Conservation (phyloP, 352 stramenopile species). For the Phytopythium helicoides region DNA sequence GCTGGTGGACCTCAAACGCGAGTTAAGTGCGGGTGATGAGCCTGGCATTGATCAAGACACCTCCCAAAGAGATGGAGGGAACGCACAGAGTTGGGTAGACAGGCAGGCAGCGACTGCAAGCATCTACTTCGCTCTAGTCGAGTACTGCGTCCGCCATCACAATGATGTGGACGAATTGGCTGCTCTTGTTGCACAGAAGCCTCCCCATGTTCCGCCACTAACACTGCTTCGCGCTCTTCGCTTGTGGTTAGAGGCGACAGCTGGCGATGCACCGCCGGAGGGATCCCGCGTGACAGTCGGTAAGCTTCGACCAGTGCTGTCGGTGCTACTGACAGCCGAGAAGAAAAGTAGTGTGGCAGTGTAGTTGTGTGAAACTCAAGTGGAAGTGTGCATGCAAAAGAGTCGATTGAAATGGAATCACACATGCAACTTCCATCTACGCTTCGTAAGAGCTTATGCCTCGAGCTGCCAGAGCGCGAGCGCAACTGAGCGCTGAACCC, state of each 20-base stretch:
- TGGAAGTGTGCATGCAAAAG: too few species aligned
- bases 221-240: slow-evolving; percentile 55
- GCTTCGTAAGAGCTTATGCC: too few species aligned
- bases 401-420: too few species aligned
- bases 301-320: slow-evolving; percentile 40
- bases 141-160: slow-evolving; percentile 51
- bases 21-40: not conserved
- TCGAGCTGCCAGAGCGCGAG: slow-evolving; percentile 78
- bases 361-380: too few species aligned
- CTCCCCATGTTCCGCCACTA: slow-evolving; percentile 49
- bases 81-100: slow-evolving; percentile 12
- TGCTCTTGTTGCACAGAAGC: slow-evolving; percentile 47
- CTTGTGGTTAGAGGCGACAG: slow-evolving; percentile 12
- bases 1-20: not conserved
- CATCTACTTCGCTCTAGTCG: slow-evolving; percentile 68
- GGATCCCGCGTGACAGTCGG: slow-evolving; percentile 37
- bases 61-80: slow-evolving; percentile 1
- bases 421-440: too few species aligned
- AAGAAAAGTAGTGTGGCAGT: not conserved
- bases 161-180: slow-evolving; percentile 44
- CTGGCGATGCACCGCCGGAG: slow-evolving; percentile 6
- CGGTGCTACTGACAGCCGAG: slow-evolving; percentile 14
- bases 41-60: not conserved
- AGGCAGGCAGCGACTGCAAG: slow-evolving; percentile 12
- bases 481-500: slow-evolving; percentile 80